phyloP scores from a whole-genome alignment of 345 rosid genomes.

The Rhodomyrtus tomentosa region DNA sequence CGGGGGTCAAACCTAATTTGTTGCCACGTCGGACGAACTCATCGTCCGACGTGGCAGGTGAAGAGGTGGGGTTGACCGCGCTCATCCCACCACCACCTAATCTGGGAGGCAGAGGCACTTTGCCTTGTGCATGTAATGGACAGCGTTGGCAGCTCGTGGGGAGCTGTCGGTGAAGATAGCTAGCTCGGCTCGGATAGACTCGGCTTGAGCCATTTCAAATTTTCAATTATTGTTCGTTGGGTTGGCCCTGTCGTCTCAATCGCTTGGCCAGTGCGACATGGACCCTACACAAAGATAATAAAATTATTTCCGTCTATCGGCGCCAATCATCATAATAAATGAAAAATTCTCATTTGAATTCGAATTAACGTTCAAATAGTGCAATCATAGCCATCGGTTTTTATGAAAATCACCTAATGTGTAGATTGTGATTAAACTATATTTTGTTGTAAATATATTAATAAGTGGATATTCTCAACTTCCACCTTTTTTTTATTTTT shows the following conservation, averaged over 20 bases:
- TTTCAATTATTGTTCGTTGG: background rate
- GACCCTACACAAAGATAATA: background rate
- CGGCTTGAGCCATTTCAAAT: background rate
- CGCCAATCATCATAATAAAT: no score
- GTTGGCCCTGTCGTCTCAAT: background rate
- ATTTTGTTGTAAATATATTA: no score
- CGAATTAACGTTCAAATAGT: no score
- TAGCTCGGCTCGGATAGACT: background rate
- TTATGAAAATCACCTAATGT: background rate
- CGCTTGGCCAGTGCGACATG: background rate
- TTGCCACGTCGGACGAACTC: constrained; percentile 19
- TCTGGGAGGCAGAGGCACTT: background rate
- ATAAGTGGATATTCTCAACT: no score
- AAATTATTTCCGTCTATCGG: no score
- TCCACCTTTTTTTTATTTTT: no score
- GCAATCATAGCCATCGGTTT: background rate
- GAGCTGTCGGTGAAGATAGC: background rate
- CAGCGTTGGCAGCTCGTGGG: background rate
- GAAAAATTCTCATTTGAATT: no score
- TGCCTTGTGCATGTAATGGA: background rate
- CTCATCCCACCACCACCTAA: background rate
- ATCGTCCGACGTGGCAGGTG: constrained; percentile 27
- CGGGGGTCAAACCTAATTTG: constrained; percentile 22
- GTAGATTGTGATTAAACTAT: background rate
- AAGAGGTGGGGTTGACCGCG: constrained; percentile 13